Conservation (phyloP, 768 basidiomycete genomes). For the Dentipellis fragilis region DNA sequence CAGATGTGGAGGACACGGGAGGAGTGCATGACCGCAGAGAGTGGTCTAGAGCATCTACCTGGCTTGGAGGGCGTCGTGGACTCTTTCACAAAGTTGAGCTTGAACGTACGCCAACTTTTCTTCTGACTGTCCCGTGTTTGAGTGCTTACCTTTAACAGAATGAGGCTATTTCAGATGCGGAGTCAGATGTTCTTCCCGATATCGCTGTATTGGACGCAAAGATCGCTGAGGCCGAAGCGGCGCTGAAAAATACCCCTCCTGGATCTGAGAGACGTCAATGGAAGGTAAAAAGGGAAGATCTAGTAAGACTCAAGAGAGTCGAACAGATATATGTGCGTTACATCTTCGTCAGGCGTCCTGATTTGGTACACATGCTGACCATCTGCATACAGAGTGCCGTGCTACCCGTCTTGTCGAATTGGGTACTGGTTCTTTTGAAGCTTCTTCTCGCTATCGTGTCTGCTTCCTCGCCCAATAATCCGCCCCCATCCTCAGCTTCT, state of each 20-base stretch:
- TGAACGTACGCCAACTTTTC: slow-evolving; percentile 15
- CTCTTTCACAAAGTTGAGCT: slow-evolving; percentile 22
- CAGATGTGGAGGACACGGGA: slow-evolving; percentile 96
- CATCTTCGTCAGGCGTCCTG: background rate
- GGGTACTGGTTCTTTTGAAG: slow-evolving; percentile 91
- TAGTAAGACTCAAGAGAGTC: slow-evolving; percentile 80
- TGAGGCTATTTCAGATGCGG: slow-evolving; percentile 25
- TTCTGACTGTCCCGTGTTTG: background rate
- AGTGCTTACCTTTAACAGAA: background rate
- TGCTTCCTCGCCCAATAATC: slow-evolving; percentile 54
- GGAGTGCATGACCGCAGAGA: slow-evolving; percentile 90
- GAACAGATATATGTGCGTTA: slow-evolving; percentile 85
- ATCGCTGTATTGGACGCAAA: slow-evolving; percentile 62
- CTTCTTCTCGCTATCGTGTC: slow-evolving; percentile 89
- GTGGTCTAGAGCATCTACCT: slow-evolving; percentile 76
- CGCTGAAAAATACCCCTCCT: slow-evolving; percentile 40
- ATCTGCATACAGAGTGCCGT: slow-evolving; percentile 52
- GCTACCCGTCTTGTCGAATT: slow-evolving; percentile 75
- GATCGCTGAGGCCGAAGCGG: slow-evolving; percentile 54
- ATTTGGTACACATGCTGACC: no score
- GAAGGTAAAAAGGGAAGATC: slow-evolving; percentile 63
- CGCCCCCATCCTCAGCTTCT: slow-evolving; percentile 57
- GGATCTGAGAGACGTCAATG: slow-evolving; percentile 47
- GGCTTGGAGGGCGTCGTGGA: slow-evolving; percentile 52
- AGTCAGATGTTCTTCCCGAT: slow-evolving; percentile 63